Conservation (phyloP, 257 asterid genomes). For the Scutellaria minor region DNA sequence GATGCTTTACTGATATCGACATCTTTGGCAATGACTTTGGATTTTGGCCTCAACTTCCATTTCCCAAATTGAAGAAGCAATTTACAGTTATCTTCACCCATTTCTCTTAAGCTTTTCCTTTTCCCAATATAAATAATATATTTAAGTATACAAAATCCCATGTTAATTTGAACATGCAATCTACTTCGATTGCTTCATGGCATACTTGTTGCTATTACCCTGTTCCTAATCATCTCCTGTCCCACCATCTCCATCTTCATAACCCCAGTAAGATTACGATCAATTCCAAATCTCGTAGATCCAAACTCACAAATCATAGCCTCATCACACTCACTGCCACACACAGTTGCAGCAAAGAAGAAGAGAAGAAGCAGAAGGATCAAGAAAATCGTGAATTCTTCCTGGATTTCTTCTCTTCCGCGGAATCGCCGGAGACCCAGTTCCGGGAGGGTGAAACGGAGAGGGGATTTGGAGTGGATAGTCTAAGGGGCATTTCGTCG, state of each 20-base stretch:
- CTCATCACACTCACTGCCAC: slow-evolving; percentile 48
- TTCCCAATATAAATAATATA: background rate
- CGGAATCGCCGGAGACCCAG: slow-evolving; percentile 43
- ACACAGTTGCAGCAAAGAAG: slow-evolving; percentile 67
- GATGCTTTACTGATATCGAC: slow-evolving; percentile 9
- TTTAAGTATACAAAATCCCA: slow-evolving; percentile 22
- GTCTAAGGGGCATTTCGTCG: slow-evolving; percentile 44
- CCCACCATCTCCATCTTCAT: slow-evolving; percentile 43
- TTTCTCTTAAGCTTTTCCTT: background rate
- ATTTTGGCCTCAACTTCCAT: slow-evolving; percentile 8
- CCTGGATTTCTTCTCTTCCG: slow-evolving; percentile 48
- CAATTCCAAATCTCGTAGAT: slow-evolving; percentile 33
- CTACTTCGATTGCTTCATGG: slow-evolving; percentile 71
- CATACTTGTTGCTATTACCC: slow-evolving; percentile 61
- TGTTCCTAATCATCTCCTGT: slow-evolving; percentile 52
- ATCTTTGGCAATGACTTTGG: slow-evolving; percentile 7
- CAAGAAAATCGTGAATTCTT: slow-evolving; percentile 38
- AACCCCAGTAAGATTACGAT: slow-evolving; percentile 31
- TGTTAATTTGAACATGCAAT: slow-evolving; percentile 59
- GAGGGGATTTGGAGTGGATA: slow-evolving; percentile 33
- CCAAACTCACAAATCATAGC: slow-evolving; percentile 36
- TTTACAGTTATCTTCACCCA: background rate
- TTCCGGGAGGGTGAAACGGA: slow-evolving; percentile 32
- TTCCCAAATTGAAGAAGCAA: slow-evolving; percentile 12
- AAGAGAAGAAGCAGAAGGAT: slow-evolving; percentile 45